phyloP scores from a whole-genome alignment of 352 stramenopile species.

The Pythium oligandrum region DNA sequence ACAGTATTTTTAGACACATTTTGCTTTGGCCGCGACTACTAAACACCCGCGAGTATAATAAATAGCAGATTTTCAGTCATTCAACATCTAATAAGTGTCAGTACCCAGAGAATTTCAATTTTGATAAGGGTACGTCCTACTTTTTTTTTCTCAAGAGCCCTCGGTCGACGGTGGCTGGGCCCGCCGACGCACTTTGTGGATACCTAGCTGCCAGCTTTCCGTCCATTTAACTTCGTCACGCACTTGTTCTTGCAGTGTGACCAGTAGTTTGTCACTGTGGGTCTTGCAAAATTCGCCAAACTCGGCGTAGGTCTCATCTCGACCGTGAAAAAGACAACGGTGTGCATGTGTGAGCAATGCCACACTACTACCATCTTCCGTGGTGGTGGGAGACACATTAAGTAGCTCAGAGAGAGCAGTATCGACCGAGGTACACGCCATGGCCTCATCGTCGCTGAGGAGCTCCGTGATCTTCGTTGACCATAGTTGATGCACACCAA shows the following conservation, averaged over 20 bases:
- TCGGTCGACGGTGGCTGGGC: too few species aligned
- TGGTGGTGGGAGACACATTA: constrained; percentile 8
- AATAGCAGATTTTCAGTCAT: too few species aligned
- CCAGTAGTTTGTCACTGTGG: constrained; percentile 15
- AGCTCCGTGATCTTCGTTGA: constrained; percentile 10
- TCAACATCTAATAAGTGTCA: too few species aligned
- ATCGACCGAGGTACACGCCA: constrained; percentile 3
- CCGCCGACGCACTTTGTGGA: constrained; percentile 23
- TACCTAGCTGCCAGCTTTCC: constrained; percentile 41
- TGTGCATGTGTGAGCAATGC: constrained; percentile 57
- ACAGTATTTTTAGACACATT: too few species aligned
- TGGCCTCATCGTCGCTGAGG: constrained; percentile 16
- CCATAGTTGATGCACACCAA: constrained; percentile 26
- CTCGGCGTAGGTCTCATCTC: constrained; percentile 35
- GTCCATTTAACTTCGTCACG: constrained; percentile 56
- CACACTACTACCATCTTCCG: constrained; percentile 28
- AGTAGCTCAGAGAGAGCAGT: constrained; percentile 10
- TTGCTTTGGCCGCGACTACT: too few species aligned
- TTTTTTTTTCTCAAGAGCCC: too few species aligned
- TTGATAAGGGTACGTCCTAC: too few species aligned
- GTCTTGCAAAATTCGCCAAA: constrained; percentile 26
- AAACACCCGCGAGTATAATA: too few species aligned
- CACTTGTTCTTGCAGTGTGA: constrained; percentile 32
- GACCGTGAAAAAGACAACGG: constrained; percentile 37
- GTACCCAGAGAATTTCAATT: too few species aligned